phyloP scores from a whole-genome alignment of 768 basidiomycete species.

The Leccinellum albellum region DNA sequence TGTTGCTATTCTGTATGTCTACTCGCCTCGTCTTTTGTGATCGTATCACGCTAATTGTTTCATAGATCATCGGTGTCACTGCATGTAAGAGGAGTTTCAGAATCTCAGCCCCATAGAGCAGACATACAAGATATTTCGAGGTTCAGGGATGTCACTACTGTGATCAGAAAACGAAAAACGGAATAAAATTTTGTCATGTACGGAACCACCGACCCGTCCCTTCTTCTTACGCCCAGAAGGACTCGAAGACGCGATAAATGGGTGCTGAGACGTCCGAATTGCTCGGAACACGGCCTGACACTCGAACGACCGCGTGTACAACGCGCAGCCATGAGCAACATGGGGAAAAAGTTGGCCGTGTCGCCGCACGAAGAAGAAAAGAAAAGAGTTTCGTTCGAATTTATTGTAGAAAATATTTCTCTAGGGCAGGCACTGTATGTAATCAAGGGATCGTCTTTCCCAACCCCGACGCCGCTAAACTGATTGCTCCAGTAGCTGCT shows the following conservation, averaged over 20 bases:
- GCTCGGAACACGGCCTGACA: slow-evolving; percentile 82
- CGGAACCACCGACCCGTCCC: slow-evolving; percentile 77
- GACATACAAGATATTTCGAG: no score
- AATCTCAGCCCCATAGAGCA: no score
- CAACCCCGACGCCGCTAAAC: slow-evolving; percentile 37
- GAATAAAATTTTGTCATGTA: slow-evolving; percentile 26
- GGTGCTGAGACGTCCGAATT: slow-evolving; percentile 81
- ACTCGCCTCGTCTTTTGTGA: no score
- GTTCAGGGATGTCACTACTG: no score
- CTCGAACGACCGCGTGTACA: slow-evolving; percentile 74
- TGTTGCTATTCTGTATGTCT: no score
- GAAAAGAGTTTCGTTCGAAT: neutral
- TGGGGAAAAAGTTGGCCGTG: slow-evolving; percentile 75
- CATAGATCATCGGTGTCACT: no score
- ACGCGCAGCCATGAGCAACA: slow-evolving; percentile 82
- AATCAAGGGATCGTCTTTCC: neutral
- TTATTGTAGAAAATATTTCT: slow-evolving; percentile 9
- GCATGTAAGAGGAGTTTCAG: no score
- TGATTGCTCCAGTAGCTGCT: slow-evolving; percentile 58
- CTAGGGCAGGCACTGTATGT: slow-evolving; percentile 16
- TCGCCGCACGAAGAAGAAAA: slow-evolving; percentile 65
- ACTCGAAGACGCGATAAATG: slow-evolving; percentile 48
- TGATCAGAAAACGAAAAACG: neutral
- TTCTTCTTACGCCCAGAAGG: slow-evolving; percentile 36
- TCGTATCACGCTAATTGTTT: no score